Evolutionary conservation across 441 rosid species (phyloP).

Genomic region (Dalechampia spathulata): DNA sequence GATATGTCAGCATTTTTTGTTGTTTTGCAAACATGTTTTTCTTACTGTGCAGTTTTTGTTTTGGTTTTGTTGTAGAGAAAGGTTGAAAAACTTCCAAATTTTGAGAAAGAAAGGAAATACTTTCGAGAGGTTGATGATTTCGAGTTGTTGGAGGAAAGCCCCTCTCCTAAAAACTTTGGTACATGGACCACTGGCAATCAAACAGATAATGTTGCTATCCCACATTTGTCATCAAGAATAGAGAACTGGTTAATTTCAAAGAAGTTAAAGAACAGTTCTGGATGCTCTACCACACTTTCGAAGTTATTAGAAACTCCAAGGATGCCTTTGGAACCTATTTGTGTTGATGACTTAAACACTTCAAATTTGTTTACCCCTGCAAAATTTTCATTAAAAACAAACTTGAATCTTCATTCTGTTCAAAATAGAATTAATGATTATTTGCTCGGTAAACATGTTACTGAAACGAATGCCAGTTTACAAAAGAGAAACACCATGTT

Average conservation of each 20-base stretch:
- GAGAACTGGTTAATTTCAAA: constrained; percentile 68
- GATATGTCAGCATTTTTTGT: not conserved
- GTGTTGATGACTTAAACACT: constrained; percentile 21
- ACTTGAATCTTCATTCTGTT: constrained; percentile 31
- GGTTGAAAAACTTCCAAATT: constrained; percentile 38
- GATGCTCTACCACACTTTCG: constrained; percentile 69
- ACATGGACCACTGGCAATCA: constrained; percentile 57
- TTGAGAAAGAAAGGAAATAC: constrained; percentile 66
- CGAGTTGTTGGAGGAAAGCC: constrained; percentile 92
- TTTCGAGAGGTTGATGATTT: constrained; percentile 88
- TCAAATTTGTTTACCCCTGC: constrained; percentile 38
- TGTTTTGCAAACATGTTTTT: too few relatives aligned
- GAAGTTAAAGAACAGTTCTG: constrained; percentile 45
- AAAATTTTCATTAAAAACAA: constrained; percentile 20
- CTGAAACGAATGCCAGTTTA: constrained; percentile 17
- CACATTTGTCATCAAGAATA: constrained; percentile 57
- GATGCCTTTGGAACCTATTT: constrained; percentile 25
- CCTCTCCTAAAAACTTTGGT: constrained; percentile 64
- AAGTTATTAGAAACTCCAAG: constrained; percentile 65
- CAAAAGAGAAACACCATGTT: constrained; percentile 18
- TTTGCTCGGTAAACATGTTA: constrained; percentile 19
- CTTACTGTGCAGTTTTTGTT: not conserved
- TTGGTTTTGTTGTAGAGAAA: constrained; percentile 37
- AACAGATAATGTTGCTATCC: constrained; percentile 28
- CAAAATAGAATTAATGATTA: constrained; percentile 25